Conservation (phyloP, 1,139 yeast species). For the Arxiozyma heterogenica region DNA sequence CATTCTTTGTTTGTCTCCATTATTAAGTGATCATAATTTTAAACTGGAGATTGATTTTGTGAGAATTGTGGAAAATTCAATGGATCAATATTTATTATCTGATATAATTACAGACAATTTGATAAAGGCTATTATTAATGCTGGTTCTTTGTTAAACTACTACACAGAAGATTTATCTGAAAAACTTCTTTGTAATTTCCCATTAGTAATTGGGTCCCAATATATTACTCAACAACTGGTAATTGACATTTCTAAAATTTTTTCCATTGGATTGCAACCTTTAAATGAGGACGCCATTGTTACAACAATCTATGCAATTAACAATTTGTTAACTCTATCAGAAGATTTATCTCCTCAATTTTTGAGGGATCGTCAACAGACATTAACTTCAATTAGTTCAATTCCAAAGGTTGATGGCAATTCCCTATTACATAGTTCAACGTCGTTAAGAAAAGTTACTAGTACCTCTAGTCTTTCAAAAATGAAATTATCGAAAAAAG, state of each 20-base stretch:
- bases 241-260: conserved; percentile 32
- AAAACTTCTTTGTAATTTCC: conserved; percentile 25
- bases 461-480: not conserved
- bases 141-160: conserved; percentile 27
- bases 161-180: conserved; percentile 27
- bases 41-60: conserved; percentile 13
- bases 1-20: conserved; percentile 22
- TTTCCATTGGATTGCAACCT: conserved; percentile 38
- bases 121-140: conserved; percentile 31
- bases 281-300: conserved; percentile 67
- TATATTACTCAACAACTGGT: conserved; percentile 21
- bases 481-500: not conserved
- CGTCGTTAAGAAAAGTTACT: conserved; percentile 12
- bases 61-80: conserved; percentile 12
- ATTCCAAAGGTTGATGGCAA: conserved; percentile 7
- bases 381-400: conserved; percentile 19
- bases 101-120: conserved; percentile 29
- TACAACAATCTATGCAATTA: conserved; percentile 76
- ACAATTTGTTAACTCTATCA: conserved; percentile 60
- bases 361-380: conserved; percentile 31
- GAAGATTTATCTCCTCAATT: conserved; percentile 34
- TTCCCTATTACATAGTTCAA: conserved; percentile 18
- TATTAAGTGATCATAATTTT: conserved; percentile 9
- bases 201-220: conserved; percentile 28
- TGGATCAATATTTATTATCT: conserved; percentile 17